Base-by-base conservation (phyloP, 2,329 filamentous ascomycete genomes). In the Corynespora cassiicola region DNA sequence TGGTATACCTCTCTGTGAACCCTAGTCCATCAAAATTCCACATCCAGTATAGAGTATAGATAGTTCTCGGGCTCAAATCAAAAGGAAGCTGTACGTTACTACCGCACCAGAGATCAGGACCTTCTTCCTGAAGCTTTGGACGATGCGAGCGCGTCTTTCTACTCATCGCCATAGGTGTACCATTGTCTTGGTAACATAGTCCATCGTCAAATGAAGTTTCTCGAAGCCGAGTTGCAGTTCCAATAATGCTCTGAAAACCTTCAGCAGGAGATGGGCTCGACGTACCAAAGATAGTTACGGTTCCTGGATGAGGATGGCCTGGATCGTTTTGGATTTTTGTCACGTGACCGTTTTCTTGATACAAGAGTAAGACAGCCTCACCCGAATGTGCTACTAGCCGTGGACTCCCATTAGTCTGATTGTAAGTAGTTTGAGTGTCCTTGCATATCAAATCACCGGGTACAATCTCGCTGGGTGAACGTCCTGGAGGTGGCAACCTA, bases 341-440 rank as follows among this genome's bases (percentile, higher is more conserved):
- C 2, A 42, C 37, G 26, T 45, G 42, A 5, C 42, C 42, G 20
- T 45, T 45, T 30, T 45, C 42, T 28, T 37, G 28, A 28, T 45
- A 42, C 23, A 45, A 18, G 11, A 45, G 25, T 20, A 32, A 9
- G 10, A 45, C 22, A 7, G 28, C 21, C 21, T 45, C 42, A 31
- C 27, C 31, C n/a, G 32, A 27, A 9, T 18, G 31, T 24, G 32
- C 42, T 33, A 25, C 8, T 5, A 45, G 33, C 32, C 37, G 37
- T 8, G 37, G 31, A 25, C 37, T 45, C 3, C 26, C 15, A 12
- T 25, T 17, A 3, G 42, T 45, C 11, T 45, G 30, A 19, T 45
- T 45, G 7, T 15, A 19, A 11, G 19, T 30, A n/a, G 28, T 27
- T 18, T 45, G 42, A 15, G 42, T 40, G 10, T 34, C 32, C 25